Evolutionary conservation across 2,329 filamentous ascomycete genomes (phyloP).

Genomic region (Penicillium digitatum): DNA sequence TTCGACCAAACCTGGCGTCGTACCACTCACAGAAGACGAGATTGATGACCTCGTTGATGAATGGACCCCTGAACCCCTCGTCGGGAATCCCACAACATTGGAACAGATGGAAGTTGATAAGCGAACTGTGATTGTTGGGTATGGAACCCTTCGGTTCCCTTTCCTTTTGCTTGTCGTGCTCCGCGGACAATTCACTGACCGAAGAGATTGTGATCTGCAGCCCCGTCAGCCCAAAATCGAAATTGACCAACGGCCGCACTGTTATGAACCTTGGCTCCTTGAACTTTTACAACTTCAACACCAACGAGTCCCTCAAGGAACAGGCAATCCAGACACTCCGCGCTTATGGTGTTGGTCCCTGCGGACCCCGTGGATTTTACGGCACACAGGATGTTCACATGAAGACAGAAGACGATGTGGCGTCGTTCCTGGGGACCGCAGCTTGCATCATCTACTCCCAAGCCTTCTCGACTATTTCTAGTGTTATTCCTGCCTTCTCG

Average conservation of each 20-base stretch:
- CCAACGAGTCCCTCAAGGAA: constrained; percentile 87
- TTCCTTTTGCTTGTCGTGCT: not conserved
- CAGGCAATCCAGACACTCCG: constrained; percentile 91
- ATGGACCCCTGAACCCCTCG: constrained; percentile 91
- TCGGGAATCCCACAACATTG: constrained; percentile 65
- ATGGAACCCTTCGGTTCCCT: constrained; percentile 26
- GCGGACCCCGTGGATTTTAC: constrained; percentile 95
- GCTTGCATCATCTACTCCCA: constrained; percentile 94
- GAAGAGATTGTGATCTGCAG: constrained; percentile 45
- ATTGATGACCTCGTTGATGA: constrained; percentile 96
- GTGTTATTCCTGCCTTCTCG: constrained; percentile 92
- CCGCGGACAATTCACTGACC: constrained; percentile 9
- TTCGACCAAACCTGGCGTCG: constrained; percentile 85
- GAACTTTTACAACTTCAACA: constrained; percentile 97
- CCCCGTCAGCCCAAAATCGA: constrained; percentile 83
- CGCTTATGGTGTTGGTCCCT: constrained; percentile 94
- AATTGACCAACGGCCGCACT: constrained; percentile 80
- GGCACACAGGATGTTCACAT: constrained; percentile 98
- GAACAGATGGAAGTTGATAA: constrained; percentile 82
- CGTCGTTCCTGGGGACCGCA: constrained; percentile 79
- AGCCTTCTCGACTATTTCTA: constrained; percentile 93
- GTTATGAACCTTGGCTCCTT: constrained; percentile 91
- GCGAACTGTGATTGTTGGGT: constrained; percentile 84
- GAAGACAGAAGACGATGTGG: constrained; percentile 92
- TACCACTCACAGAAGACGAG: constrained; percentile 88